Conservation (phyloP, 805 yeast species). For the Cyberlindnera bimundalis region DNA sequence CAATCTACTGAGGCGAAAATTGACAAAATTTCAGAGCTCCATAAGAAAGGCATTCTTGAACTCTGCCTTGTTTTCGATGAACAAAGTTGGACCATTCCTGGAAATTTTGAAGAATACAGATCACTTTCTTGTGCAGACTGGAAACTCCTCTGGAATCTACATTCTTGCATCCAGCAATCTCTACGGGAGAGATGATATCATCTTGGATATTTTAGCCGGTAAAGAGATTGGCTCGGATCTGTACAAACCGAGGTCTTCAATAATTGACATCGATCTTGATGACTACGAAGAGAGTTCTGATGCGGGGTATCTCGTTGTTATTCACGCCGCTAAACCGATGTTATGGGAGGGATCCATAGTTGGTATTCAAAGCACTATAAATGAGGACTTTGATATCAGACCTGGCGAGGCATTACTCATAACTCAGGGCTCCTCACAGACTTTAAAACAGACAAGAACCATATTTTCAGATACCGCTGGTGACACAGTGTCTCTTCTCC, state of each 20-base stretch:
- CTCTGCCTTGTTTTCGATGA: conserved; percentile 57
- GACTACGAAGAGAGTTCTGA: conserved; percentile 31
- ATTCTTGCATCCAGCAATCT: conserved; percentile 64
- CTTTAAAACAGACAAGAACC: conserved; percentile 52
- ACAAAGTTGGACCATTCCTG: conserved; percentile 49
- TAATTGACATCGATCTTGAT: conserved; percentile 20
- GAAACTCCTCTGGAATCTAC: conserved; percentile 70
- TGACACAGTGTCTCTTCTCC: conserved; percentile 52
- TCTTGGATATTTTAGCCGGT: conserved; percentile 42
- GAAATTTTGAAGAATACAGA: conserved; percentile 58
- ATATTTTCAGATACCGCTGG: conserved; percentile 56
- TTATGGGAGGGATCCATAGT: conserved; percentile 86
- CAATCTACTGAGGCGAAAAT: conserved; percentile 75
- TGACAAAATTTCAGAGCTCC: conserved; percentile 70
- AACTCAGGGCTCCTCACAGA: conserved; percentile 62
- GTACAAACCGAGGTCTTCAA: conserved; percentile 25
- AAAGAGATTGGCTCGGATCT: conserved; percentile 51
- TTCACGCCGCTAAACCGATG: conserved; percentile 80
- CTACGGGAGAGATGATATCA: conserved; percentile 38
- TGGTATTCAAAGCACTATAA: conserved; percentile 42
- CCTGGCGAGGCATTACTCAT: conserved; percentile 67
- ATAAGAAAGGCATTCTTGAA: conserved; percentile 72
- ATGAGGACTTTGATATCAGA: conserved; percentile 46
- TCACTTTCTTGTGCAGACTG: conserved; percentile 76
- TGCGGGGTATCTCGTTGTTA: conserved; percentile 61